Percentiles rank a stretch among this genome's conserved stretches.
phyloP scores from a whole-genome alignment of 2,329 filamentous ascomycete species.

The Exophiala xenobiotica region DNA sequence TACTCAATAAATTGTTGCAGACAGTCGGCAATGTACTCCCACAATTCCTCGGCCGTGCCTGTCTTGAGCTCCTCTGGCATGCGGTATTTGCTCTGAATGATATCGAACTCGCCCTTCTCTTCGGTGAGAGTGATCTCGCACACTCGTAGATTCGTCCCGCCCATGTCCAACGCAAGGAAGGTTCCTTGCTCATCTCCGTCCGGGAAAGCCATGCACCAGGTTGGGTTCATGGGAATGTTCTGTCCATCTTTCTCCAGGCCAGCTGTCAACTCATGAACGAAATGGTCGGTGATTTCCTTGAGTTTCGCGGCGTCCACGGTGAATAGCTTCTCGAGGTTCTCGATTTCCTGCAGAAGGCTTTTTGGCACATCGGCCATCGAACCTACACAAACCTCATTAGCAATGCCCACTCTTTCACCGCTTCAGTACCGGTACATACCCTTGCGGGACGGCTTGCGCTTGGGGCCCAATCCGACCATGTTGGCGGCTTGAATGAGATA shows the following conservation, averaged over 20 bases:
- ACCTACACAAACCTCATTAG: slow-evolving; percentile 52
- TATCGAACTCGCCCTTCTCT: slow-evolving; percentile 85
- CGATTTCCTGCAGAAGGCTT: slow-evolving; percentile 77
- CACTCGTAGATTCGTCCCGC: slow-evolving; percentile 91
- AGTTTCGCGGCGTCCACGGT: slow-evolving; percentile 74
- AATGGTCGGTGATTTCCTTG: slow-evolving; percentile 87
- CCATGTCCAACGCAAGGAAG: slow-evolving; percentile 90
- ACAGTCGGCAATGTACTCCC: slow-evolving; percentile 93
- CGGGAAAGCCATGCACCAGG: slow-evolving; percentile 90
- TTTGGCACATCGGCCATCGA: slow-evolving; percentile 90
- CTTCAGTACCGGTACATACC: slow-evolving; percentile 55
- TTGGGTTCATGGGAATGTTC: slow-evolving; percentile 98
- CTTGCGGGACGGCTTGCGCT: slow-evolving; percentile 67
- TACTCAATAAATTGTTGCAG: slow-evolving; percentile 85
- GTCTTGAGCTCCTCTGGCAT: slow-evolving; percentile 93
- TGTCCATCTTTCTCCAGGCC: slow-evolving; percentile 84
- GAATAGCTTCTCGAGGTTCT: slow-evolving; percentile 79
- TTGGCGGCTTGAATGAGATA: slow-evolving; percentile 32
- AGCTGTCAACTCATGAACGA: slow-evolving; percentile 82
- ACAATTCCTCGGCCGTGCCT: slow-evolving; percentile 78
- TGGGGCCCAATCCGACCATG: slow-evolving; percentile 66
- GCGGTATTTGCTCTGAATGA: slow-evolving; percentile 93
- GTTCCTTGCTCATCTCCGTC: slow-evolving; percentile 84
- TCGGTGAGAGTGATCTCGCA: slow-evolving; percentile 89
- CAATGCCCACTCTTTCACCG: background rate